A percentile compares a stretch with the other conserved stretches of the same genome.
These are phyloP conservation scores for Solanum dulcamara DNA, from an alignment of 257 asterid species.

Conservation along the genomic window DNA sequence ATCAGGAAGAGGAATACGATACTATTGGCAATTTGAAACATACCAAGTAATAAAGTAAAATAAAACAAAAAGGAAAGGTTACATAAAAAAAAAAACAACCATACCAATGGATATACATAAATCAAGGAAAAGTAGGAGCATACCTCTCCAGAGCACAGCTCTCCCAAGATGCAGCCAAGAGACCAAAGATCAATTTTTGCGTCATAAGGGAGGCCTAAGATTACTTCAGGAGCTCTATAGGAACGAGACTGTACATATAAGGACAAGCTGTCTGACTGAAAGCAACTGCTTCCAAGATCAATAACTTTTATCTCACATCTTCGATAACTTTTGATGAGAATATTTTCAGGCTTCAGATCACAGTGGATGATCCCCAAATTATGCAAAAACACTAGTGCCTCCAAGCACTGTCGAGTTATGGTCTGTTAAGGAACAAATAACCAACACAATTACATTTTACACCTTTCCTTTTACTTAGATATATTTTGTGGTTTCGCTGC, in stretches of 20 bases:
- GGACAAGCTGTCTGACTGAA: constrained; percentile 60
- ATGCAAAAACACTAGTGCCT: constrained; percentile 67
- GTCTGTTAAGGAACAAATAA: constrained; percentile 29
- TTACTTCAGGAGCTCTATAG: constrained; percentile 95
- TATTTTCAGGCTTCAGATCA: constrained; percentile 94
- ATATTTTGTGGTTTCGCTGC: background rate
- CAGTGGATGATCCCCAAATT: constrained; percentile 87
- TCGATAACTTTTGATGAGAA: constrained; percentile 74
- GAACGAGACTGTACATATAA: constrained; percentile 93
- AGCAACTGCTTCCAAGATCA: constrained; percentile 99
- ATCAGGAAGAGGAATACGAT: background rate
- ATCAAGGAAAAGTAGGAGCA: background rate
- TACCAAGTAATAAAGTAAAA: background rate
- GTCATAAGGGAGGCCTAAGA: constrained; percentile 82
- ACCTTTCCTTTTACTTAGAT: background rate
- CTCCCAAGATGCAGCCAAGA: constrained; percentile 84
- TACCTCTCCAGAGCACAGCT: constrained; percentile 87
- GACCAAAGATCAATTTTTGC: constrained; percentile 94
- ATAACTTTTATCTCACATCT: constrained; percentile 83
- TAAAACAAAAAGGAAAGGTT: background rate
- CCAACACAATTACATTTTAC: constrained; percentile 4
- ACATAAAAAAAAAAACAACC: background rate
- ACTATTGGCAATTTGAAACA: background rate
- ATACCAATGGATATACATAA: background rate
- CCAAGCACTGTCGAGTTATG: constrained; percentile 76